Evolutionary conservation across 306 rosid species (phyloP), one percentile per base, ranked within the genome.

Genomic region (Quercus variabilis): DNA sequence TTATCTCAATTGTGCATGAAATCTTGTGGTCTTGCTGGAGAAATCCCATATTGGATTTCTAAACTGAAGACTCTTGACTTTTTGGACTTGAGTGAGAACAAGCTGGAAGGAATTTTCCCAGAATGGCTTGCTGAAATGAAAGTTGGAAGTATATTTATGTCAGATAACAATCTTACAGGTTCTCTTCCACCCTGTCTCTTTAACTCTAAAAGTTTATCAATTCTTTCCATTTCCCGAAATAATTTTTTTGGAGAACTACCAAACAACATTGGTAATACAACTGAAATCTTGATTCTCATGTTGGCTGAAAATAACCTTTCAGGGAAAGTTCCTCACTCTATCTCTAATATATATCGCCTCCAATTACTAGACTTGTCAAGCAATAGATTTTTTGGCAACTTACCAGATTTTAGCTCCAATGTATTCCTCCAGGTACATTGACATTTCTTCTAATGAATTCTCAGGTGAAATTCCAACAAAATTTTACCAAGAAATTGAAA

Each of bases 21-120:
- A 5, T 82, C 85, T 26, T 64, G 82, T 73, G 64, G 85, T 33
- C 75, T 82, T 21, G 38, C 13, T 2, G 85, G 78, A 55, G 82
- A 82, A 59, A 58, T 82, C 55, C 82, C 85, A 12, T 3, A 20
- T 20, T 82, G 85, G 85, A 77, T 82, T 77, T 72, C 85, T 49
- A 23, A 38, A 7, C 85, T 64, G 13, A 77, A 38, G 31, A 41
- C 71, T 23, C 63, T 82, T 19, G 35, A 63, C 64, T 63, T 72
- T 58, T 30, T 77, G 9, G 79, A 82, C 75, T 82, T 73, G 79
- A 82, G 85, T 43, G 63, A 77, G 65, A 82, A 82, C 69, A 35
- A 82, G 76, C 79, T 82, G 0, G 75, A 73, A 77, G 85, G 85
- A 71, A 14, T 14, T 2, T 77, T 82, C 56, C 82, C 85, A 62